Evolutionary conservation across 139 green algal genomes (phyloP).

Genomic region (Micromonas commoda): DNA sequence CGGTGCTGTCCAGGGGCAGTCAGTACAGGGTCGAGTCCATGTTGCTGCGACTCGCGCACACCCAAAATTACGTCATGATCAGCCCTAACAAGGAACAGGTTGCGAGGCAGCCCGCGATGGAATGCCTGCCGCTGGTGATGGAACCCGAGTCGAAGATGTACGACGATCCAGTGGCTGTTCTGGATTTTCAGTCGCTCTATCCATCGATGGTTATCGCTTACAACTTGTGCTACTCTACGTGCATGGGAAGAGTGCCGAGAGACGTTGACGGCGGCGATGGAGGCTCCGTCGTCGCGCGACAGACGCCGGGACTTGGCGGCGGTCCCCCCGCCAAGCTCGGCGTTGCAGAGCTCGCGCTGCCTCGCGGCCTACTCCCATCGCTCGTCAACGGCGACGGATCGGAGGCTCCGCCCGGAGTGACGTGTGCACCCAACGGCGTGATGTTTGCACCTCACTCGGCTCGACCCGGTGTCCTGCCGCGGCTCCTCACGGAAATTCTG

Average conservation of each 20-base stretch:
- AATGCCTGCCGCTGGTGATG: slow-evolving; percentile 90
- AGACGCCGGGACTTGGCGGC: not conserved
- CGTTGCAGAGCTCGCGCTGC: not conserved
- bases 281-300: too few species aligned
- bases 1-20: slow-evolving; percentile 46
- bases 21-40: slow-evolving; percentile 96
- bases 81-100: slow-evolving; percentile 65
- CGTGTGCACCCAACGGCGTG: slow-evolving; percentile 78
- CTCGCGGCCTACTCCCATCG: not conserved
- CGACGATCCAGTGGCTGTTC: slow-evolving; percentile 69
- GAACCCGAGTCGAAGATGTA: slow-evolving; percentile 84
- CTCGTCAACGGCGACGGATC: not conserved
- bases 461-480: slow-evolving; percentile 77
- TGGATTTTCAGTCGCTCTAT: slow-evolving; percentile 98
- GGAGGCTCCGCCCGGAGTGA: slow-evolving; percentile 34
- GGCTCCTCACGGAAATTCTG: slow-evolving; percentile 90
- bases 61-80: slow-evolving; percentile 83
- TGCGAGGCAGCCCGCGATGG: slow-evolving; percentile 82
- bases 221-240: slow-evolving; percentile 96
- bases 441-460: slow-evolving; percentile 57
- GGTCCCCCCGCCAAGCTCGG: not conserved
- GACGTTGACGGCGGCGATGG: too few species aligned
- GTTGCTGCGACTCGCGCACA: slow-evolving; percentile 82
- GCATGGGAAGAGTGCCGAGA: slow-evolving; percentile 59
- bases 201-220: slow-evolving; percentile 94